Evolutionary conservation across 1,284 basidiomycete genomes (phyloP), one percentile per base, ranked within the genome.

Genomic region (Ustilago vetiveriae): DNA sequence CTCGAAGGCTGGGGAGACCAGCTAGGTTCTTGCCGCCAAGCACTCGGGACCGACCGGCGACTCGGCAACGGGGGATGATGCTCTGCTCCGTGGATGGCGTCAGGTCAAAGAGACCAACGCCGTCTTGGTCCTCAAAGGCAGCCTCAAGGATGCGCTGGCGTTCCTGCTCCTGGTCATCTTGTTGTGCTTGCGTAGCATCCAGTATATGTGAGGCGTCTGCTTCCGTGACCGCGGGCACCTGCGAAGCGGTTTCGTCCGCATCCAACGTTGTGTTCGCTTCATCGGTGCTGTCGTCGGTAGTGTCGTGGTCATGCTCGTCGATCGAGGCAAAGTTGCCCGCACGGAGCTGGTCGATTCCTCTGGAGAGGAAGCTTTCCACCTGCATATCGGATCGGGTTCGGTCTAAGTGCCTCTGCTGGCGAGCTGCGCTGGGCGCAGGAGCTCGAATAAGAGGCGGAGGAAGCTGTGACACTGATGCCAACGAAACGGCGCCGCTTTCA

Each of bases 131-230:
- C 9, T 54, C 68, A 33, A 69, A 69, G 1, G 66, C 66, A 13
- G 66, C 66, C 39, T 69, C 66, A 21, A 69, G 55, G 30, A 69
- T 64, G 27, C 72, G 72, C 32, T 68, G 54, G 21, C 65, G 65
- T 38, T 64, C 45, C 16, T n/a, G 43, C 37, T 69, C 66, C 19
- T 35, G 51, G 1, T 64, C 51, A 17, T 64, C 51, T 1, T 30
- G 29, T 10, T n/a, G n/a, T n/a, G n/a, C n/a, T n/a, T n/a, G n/a
- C n/a, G n/a, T n/a, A n/a, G n/a, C n/a, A n/a, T n/a, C n/a, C n/a
- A n/a, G n/a, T n/a, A n/a, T n/a, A n/a, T n/a, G n/a, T 7, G 27
- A 29, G 13, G 27, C 27, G 13, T 29, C 27, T 13, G 41, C 13
- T 14, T 44, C 35, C 3, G 39, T n/a, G 9, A 35, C 48, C 3